Evolutionary conservation across 805 yeast species (phyloP).

Genomic region (Cyberlindnera xylosilytica): DNA sequence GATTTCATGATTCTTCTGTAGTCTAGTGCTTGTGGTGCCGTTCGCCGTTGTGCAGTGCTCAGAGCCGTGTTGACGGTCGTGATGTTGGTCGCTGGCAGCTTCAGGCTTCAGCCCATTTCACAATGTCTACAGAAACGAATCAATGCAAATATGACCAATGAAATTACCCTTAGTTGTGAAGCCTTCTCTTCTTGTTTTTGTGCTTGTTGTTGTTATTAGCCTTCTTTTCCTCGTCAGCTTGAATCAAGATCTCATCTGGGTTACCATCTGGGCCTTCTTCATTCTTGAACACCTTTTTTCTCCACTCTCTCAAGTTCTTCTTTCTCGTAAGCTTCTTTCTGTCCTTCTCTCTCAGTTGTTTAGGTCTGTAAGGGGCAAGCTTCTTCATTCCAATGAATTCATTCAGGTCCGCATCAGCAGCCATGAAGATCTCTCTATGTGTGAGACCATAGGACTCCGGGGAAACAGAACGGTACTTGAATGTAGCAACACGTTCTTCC

Average conservation of each 20-base stretch:
- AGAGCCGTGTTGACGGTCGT: too few species aligned
- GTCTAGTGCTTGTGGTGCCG: too few species aligned
- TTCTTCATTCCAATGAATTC: constrained; percentile 85
- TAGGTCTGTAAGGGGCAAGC: constrained; percentile 87
- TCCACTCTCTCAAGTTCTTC: constrained; percentile 85
- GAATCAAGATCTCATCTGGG: constrained; percentile 24
- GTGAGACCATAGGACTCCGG: constrained; percentile 90
- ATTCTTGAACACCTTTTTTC: constrained; percentile 70
- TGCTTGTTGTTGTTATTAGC: not conserved
- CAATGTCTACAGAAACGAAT: too few species aligned
- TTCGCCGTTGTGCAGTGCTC: too few species aligned
- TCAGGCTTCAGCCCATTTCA: too few species aligned
- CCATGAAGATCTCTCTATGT: constrained; percentile 82
- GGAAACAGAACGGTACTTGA: constrained; percentile 90
- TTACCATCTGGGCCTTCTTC: constrained; percentile 43
- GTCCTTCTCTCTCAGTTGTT: constrained; percentile 70
- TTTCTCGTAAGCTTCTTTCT: constrained; percentile 80
- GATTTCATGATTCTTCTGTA: too few species aligned
- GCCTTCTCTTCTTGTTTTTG: constrained; percentile 1
- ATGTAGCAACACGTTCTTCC: constrained; percentile 44
- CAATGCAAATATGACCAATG: too few species aligned
- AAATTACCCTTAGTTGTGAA: too few species aligned
- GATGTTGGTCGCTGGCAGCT: too few species aligned
- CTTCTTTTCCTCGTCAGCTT: not conserved
- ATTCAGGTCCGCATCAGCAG: constrained; percentile 84